Evolutionary conservation across 129 eudicot species (phyloP).

Genomic region (Artemisia annua): DNA sequence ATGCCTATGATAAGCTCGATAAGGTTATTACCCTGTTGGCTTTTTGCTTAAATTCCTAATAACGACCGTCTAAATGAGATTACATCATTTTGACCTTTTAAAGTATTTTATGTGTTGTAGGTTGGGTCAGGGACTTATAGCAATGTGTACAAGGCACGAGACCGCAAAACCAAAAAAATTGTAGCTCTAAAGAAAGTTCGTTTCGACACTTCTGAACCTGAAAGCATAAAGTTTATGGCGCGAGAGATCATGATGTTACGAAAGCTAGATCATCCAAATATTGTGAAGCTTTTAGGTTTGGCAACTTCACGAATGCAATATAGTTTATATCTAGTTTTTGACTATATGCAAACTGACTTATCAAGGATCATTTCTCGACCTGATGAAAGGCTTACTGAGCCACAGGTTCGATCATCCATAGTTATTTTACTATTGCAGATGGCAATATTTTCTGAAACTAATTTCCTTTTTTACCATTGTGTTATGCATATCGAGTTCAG

Average conservation of each 20-base stretch:
- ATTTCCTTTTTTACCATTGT: neutral
- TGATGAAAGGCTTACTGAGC: conserved; percentile 52
- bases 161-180: conserved; percentile 54
- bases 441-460: neutral
- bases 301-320: conserved; percentile 74
- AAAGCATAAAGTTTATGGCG: conserved; percentile 74
- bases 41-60: neutral
- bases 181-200: conserved; percentile 75
- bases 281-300: conserved; percentile 68
- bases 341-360: conserved; percentile 63
- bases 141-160: conserved; percentile 76
- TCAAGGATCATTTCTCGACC: conserved; percentile 53
- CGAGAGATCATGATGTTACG: conserved; percentile 64
- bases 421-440: neutral
- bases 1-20: conserved; percentile 70
- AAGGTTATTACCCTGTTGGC: conserved; percentile 38
- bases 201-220: conserved; percentile 70
- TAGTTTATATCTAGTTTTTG: conserved; percentile 63
- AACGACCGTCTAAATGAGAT: no score
- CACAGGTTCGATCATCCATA: conserved; percentile 42
- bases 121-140: conserved; percentile 78
- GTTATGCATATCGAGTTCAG: conserved; percentile 26
- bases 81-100: no score
- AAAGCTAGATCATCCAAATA: conserved; percentile 72
- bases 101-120: conserved; percentile 24